A percentile compares a stretch with the other conserved stretches of the same genome.
Evolutionary conservation across 768 basidiomycete species (phyloP).

Genomic region (Leccinum variicolor): DNA sequence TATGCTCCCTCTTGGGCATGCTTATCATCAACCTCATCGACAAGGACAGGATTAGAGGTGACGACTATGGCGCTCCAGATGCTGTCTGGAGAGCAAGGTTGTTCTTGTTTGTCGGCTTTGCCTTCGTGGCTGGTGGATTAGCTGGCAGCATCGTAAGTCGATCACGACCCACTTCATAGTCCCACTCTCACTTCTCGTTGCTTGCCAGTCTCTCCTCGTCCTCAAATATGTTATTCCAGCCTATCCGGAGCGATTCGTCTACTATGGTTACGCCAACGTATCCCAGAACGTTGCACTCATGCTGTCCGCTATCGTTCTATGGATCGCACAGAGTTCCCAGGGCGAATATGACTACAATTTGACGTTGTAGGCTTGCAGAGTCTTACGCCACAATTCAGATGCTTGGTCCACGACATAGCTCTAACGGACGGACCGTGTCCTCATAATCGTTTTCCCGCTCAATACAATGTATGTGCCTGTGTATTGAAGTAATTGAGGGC

Average conservation of each 20-base stretch:
- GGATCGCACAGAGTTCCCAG: slow-evolving; percentile 84
- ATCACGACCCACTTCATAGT: not conserved
- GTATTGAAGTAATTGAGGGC: not conserved
- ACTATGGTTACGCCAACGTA: slow-evolving; percentile 96
- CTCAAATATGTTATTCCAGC: slow-evolving; percentile 83
- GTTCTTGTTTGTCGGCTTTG: slow-evolving; percentile 92
- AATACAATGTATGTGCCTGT: not conserved
- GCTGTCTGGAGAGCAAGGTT: slow-evolving; percentile 91
- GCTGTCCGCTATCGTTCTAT: slow-evolving; percentile 83
- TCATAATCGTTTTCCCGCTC: not conserved
- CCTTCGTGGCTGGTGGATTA: slow-evolving; percentile 94
- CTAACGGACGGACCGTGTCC: not conserved
- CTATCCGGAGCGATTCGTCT: slow-evolving; percentile 73
- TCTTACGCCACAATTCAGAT: not conserved
- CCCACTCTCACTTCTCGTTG: not conserved
- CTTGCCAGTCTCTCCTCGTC: slow-evolving; percentile 71
- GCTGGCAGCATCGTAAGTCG: slow-evolving; percentile 92
- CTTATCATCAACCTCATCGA: slow-evolving; percentile 92
- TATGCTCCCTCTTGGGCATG: slow-evolving; percentile 90
- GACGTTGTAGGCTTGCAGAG: slow-evolving; percentile 44
- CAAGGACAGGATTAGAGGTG: slow-evolving; percentile 81
- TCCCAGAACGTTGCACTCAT: slow-evolving; percentile 85
- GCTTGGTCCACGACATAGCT: slow-evolving; percentile 1
- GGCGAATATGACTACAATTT: slow-evolving; percentile 94
- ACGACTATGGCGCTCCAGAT: slow-evolving; percentile 77